phyloP scores from a whole-genome alignment of 805 yeast species.

The Candida maris region DNA sequence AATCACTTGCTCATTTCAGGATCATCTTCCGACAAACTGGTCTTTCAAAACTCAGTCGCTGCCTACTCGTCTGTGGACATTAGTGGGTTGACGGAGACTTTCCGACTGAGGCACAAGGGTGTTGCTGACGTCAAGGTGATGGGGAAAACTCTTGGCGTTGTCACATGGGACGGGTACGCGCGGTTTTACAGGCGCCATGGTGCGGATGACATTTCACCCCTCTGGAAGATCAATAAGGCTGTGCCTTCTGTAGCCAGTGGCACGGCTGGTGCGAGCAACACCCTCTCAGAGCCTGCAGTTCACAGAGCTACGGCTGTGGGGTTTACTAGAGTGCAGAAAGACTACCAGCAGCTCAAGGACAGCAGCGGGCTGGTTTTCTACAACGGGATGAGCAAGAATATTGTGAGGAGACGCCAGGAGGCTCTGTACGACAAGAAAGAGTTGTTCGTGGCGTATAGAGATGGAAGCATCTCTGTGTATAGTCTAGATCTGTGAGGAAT shows the following conservation, averaged over 20 bases:
- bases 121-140: conserved; percentile 27
- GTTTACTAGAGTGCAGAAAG: conserved; percentile 23
- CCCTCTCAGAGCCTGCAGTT: neutral
- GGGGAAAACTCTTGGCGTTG: conserved; percentile 32
- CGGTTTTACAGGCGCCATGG: conserved; percentile 29
- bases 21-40: conserved; percentile 44
- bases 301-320: conserved; percentile 20
- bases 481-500: too few species aligned
- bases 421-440: conserved; percentile 20
- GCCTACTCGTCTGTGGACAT: conserved; percentile 2
- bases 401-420: conserved; percentile 29
- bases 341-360: conserved; percentile 10
- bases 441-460: conserved; percentile 32
- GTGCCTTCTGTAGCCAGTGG: conserved; percentile 27
- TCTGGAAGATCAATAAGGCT: conserved; percentile 25
- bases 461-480: conserved; percentile 30
- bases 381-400: conserved; percentile 33
- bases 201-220: conserved; percentile 7
- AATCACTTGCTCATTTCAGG: conserved; percentile 37
- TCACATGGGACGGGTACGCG: conserved; percentile 51
- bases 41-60: conserved; percentile 23
- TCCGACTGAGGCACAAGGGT: conserved; percentile 36
- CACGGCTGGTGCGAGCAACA: conserved; percentile 4
- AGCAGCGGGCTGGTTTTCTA: conserved; percentile 13
- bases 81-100: conserved; percentile 6